A percentile compares a stretch with the other conserved stretches of the same genome.
Evolutionary conservation across 1,284 basidiomycete genomes (phyloP).

Genomic region (Cutaneotrichosporon sp.): DNA sequence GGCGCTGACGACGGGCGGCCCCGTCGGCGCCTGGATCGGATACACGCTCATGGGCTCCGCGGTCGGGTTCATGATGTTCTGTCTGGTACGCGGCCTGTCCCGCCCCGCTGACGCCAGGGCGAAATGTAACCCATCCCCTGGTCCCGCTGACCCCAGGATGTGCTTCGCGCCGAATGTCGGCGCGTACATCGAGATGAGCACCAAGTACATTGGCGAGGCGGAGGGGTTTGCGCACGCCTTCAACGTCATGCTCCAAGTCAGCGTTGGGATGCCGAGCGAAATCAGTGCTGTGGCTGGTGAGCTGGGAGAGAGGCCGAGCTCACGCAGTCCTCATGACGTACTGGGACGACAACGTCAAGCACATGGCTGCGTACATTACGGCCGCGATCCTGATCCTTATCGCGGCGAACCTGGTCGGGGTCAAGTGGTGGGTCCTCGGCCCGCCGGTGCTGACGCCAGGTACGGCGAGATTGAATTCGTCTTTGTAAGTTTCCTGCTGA

Average conservation of each 20-base stretch:
- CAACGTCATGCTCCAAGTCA: constrained; percentile 20
- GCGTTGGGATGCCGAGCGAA: constrained; percentile 53
- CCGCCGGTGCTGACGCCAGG: neutral
- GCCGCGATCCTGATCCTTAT: constrained; percentile 8
- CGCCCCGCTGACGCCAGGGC: neutral
- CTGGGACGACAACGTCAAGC: constrained; percentile 57
- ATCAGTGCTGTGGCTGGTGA: constrained; percentile 62
- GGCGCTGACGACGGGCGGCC: neutral
- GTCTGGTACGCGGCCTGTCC: constrained; percentile 2
- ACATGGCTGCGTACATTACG: constrained; percentile 16
- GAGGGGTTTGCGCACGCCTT: constrained; percentile 19
- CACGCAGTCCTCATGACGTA: constrained; percentile 59
- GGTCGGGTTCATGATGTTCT: constrained; percentile 16
- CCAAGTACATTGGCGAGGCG: constrained; percentile 19
- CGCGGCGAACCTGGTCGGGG: constrained; percentile 11
- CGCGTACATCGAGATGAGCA: constrained; percentile 19
- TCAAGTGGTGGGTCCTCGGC: constrained; percentile 3
- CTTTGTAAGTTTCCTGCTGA: too few species aligned
- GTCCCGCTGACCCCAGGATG: constrained; percentile 8
- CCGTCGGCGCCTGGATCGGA: constrained; percentile 18
- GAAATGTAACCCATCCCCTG: constrained; percentile 12
- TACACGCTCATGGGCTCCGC: constrained; percentile 21
- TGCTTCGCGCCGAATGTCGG: constrained; percentile 19
- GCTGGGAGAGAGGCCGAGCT: too few species aligned
- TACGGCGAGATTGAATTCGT: constrained; percentile 55